Evolutionary conservation across 176 grass and related monocot species (phyloP).

Genomic region (Juncus inflexus): DNA sequence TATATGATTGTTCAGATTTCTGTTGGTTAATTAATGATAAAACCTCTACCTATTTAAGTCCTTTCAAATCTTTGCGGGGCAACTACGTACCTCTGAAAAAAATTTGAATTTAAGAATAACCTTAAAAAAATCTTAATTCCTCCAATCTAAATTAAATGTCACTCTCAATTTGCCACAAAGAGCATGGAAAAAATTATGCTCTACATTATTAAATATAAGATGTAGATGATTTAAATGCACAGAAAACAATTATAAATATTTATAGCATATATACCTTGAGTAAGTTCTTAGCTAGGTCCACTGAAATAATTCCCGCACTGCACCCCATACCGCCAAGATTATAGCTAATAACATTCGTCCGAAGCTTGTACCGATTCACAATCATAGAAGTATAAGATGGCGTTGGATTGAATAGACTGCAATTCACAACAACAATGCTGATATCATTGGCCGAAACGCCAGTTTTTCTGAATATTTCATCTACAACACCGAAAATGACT

Average conservation of each 20-base stretch:
- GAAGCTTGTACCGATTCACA: conserved; percentile 50
- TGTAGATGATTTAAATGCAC: neutral
- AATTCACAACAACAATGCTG: conserved; percentile 73
- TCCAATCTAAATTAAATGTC: no score
- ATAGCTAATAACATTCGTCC: conserved; percentile 46
- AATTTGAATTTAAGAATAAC: no score
- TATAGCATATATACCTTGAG: conserved; percentile 59
- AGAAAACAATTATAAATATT: no score
- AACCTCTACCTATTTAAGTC: no score
- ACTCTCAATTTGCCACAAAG: no score
- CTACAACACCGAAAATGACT: conserved; percentile 66
- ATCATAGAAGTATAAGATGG: conserved; percentile 82
- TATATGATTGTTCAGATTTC: no score
- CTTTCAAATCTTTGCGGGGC: no score
- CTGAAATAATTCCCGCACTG: conserved; percentile 85
- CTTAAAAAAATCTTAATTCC: no score
- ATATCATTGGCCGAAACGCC: conserved; percentile 30
- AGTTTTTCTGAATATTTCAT: conserved; percentile 46
- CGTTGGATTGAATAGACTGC: conserved; percentile 75
- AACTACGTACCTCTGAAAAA: no score
- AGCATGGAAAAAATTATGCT: neutral
- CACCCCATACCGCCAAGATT: conserved; percentile 98
- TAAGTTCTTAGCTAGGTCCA: conserved; percentile 76
- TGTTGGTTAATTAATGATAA: no score
- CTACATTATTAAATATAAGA: neutral